phyloP scores from a whole-genome alignment of 1,284 basidiomycete species.

The Naganishia sp. region DNA sequence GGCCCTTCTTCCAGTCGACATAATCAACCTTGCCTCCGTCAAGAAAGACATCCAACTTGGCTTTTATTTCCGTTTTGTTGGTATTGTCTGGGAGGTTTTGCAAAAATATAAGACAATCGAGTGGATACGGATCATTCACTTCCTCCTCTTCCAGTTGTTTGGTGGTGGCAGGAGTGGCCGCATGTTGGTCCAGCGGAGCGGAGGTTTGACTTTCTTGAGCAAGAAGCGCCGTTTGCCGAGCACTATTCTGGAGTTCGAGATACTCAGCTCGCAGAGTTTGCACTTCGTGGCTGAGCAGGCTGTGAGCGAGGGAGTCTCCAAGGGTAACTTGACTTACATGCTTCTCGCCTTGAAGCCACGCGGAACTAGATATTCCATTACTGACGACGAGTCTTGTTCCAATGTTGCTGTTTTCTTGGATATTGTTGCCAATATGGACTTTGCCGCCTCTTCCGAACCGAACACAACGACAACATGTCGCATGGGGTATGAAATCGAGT shows the following conservation, averaged over 20 bases:
- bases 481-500: constrained; percentile 1
- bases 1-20: constrained; percentile 35
- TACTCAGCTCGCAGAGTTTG: constrained; percentile 13
- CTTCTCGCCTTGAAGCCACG: constrained; percentile 12
- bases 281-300: neutral
- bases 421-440: neutral
- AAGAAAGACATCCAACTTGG: constrained; percentile 20
- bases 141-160: too few relatives aligned
- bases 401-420: neutral
- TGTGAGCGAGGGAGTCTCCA: neutral
- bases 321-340: neutral
- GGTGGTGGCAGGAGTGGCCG: too few relatives aligned
- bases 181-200: neutral
- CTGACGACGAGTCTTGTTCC: neutral
- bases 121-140: constrained; percentile 22
- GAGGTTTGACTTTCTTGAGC: neutral
- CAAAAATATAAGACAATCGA: constrained; percentile 27
- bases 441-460: neutral
- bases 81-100: constrained; percentile 30
- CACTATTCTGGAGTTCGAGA: constrained; percentile 2
- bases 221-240: neutral
- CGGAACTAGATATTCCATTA: neutral
- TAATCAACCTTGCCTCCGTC: constrained; percentile 32
- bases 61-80: constrained; percentile 34
- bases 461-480: constrained; percentile 20